phyloP scores from a whole-genome alignment of 1,139 yeast species.

The Hyphopichia burtonii region DNA sequence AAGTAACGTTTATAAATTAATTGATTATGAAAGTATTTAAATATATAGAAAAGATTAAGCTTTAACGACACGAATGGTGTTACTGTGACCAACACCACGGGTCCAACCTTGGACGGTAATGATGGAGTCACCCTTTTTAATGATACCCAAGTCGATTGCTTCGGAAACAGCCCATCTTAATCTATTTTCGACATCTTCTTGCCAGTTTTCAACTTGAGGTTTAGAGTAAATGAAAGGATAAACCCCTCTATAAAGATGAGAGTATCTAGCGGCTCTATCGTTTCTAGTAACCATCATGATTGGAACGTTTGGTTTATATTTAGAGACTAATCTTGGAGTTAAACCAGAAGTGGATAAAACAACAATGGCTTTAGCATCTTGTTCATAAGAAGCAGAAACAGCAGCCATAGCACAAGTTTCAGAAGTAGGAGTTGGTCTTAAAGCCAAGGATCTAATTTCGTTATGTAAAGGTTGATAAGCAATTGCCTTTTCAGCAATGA shows the following conservation, averaged over 20 bases:
- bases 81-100: conserved; percentile 98
- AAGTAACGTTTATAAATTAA: no score
- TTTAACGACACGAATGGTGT: conserved; percentile 81
- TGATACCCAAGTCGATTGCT: conserved; percentile 84
- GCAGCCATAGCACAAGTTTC: conserved; percentile 98
- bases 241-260: conserved; percentile 97
- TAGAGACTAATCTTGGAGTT: conserved; percentile 93
- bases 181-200: conserved; percentile 93
- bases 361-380: conserved; percentile 93
- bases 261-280: conserved; percentile 86
- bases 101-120: conserved; percentile 99
- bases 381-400: conserved; percentile 94
- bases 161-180: conserved; percentile 91
- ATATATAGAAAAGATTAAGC: conserved; percentile 33
- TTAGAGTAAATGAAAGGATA: conserved; percentile 87
- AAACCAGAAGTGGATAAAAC: conserved; percentile 93
- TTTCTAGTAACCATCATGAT: conserved; percentile 98
- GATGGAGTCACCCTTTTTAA: conserved; percentile 83
- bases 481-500: conserved; percentile 96
- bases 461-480: conserved; percentile 85
- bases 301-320: conserved; percentile 97
- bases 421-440: conserved; percentile 87
- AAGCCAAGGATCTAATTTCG: conserved; percentile 83
- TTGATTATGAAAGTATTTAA: no score
- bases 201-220: conserved; percentile 81